Evolutionary conservation across 352 stramenopile species (phyloP), one percentile per base, ranked within the genome.

Genomic region (Phytopythium delawarense): DNA sequence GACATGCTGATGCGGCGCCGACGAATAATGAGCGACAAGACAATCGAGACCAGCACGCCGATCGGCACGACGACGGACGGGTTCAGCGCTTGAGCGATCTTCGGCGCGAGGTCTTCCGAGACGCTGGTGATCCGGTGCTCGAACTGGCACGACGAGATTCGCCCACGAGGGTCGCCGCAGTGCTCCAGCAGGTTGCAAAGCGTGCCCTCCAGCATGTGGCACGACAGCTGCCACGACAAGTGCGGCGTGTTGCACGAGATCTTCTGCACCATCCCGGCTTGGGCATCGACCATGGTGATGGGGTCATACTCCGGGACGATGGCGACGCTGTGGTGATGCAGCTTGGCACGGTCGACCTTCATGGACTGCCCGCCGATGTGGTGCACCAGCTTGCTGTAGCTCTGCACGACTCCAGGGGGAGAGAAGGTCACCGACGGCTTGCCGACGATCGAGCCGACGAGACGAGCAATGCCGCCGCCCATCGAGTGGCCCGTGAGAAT

Each of bases 201-300:
- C 23, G 86, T 93, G 53, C 86, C 82, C 78, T 96, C 87, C n/a
- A 96, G 84, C 87, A 97, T 96, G 72, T 97, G 89, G 62, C 89
- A 97, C 15, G 84, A 94, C 18, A 96, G 71, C 56, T 96, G 89
- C 79, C 96, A 93, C 48, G 89, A 95, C 37, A 96, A 64, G 46
- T 94, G 84, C 0, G 84, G 81, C 5, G 89, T 93, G 62, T 91
- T 81, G 59, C 89, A 97, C 63, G 89, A 93, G 55, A 97, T 95
- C 50, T 90, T 94, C 60, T 97, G 89, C 20, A 90, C 88, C 83
- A 96, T 87, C 7, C 89, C 89, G 25, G 88, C 84, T 70, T 97
- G 84, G 4, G 78, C 81, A 61, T 97, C 89, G 42, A 97, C 92
- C 83, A 96, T 83, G 34, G 87, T 89, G 35, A 97, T 78, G 1